These are phyloP conservation scores for Mortierella antarctica DNA, from an alignment of 192 early-diverging fungal genomes.

Conservation along the genomic window DNA sequence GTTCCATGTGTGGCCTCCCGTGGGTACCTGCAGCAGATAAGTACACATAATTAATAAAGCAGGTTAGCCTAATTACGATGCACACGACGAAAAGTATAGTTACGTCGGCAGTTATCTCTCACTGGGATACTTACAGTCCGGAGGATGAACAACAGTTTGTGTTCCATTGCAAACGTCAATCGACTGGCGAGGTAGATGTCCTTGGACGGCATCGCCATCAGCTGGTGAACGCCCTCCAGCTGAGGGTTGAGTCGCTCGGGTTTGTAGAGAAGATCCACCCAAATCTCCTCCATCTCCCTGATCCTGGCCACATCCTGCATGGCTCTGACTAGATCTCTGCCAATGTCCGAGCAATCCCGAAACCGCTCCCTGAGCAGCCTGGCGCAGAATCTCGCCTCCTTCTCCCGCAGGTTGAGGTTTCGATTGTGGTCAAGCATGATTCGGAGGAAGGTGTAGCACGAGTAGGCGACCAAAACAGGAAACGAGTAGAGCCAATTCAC, in stretches of 20 bases:
- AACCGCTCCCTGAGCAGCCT: slow-evolving; percentile 69
- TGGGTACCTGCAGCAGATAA: slow-evolving; percentile 49
- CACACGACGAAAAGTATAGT: background rate
- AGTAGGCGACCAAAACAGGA: slow-evolving; percentile 25
- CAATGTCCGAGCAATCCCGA: slow-evolving; percentile 65
- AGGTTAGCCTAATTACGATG: background rate
- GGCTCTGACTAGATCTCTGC: slow-evolving; percentile 74
- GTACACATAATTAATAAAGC: background rate
- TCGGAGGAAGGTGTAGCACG: slow-evolving; percentile 39
- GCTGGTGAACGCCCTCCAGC: slow-evolving; percentile 65
- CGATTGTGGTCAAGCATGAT: slow-evolving; percentile 67
- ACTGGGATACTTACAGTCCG: slow-evolving; percentile 57
- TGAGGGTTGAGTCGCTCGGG: slow-evolving; percentile 67
- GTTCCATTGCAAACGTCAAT: slow-evolving; percentile 77
- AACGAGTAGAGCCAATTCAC: slow-evolving; percentile 33
- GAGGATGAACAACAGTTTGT: slow-evolving; percentile 71
- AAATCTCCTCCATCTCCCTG: slow-evolving; percentile 64
- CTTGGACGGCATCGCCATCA: slow-evolving; percentile 70
- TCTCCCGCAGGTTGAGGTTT: slow-evolving; percentile 55
- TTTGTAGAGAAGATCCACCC: slow-evolving; percentile 63
- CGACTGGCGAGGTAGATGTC: slow-evolving; percentile 68
- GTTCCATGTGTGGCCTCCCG: slow-evolving; percentile 63
- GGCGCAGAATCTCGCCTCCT: slow-evolving; percentile 61
- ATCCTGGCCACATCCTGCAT: slow-evolving; percentile 70
- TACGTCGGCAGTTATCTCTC: background rate